A percentile compares a stretch with the other conserved stretches of the same genome.
Conservation (phyloP, 1,284 basidiomycete species). For the Lignosus rhinocerotis region DNA sequence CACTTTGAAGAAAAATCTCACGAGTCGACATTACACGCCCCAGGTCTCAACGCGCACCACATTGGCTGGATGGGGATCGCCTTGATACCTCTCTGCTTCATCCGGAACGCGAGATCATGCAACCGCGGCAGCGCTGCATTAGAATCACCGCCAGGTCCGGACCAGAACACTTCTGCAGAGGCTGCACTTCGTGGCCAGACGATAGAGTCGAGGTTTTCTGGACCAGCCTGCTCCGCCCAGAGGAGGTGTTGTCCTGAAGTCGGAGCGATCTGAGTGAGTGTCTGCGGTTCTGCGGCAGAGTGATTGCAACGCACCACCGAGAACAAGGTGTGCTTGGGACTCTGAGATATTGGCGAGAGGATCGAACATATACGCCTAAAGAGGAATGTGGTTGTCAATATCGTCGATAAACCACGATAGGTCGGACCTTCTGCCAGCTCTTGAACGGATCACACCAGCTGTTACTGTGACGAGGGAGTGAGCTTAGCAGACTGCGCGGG, state of each 20-base stretch:
- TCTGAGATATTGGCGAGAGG: constrained; percentile 57
- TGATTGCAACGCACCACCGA: constrained; percentile 57
- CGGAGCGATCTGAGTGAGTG: constrained; percentile 18
- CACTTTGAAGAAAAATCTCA: too few relatives aligned
- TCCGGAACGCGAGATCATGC: constrained; percentile 71
- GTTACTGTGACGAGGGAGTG: constrained; percentile 30
- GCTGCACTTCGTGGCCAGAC: constrained; percentile 81
- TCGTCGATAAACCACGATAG: too few relatives aligned
- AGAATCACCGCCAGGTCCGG: constrained; percentile 46
- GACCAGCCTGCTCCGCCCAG: constrained; percentile 78
- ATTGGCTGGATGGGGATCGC: constrained; percentile 75
- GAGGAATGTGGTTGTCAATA: background rate
- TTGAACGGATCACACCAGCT: constrained; percentile 77
- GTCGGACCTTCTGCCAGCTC: constrained; percentile 59
- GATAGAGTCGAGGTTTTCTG: constrained; percentile 68
- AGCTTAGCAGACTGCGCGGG: background rate
- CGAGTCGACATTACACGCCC: constrained; percentile 50
- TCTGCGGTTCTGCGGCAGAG: background rate
- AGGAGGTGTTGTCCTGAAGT: constrained; percentile 64
- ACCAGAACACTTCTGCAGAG: constrained; percentile 83
- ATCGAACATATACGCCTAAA: constrained; percentile 66
- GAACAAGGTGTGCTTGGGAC: constrained; percentile 50
- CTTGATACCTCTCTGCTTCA: constrained; percentile 65
- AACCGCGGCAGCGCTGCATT: constrained; percentile 71
- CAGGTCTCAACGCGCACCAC: constrained; percentile 78